Conservation (phyloP, 2,329 filamentous ascomycete genomes). For the Chrysosporium queenslandicum region DNA sequence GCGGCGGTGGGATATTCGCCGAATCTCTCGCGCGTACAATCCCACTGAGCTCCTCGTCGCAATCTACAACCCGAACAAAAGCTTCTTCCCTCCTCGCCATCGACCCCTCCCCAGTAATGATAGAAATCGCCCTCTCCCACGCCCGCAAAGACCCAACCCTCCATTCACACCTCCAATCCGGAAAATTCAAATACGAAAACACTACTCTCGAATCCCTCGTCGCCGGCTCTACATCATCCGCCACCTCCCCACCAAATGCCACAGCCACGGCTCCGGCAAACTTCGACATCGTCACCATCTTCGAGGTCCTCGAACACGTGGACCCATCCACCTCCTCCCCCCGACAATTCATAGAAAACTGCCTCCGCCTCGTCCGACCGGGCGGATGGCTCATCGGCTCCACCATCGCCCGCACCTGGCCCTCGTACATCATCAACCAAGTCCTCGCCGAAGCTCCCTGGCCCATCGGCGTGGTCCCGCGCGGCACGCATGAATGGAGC, state of each 20-base stretch:
- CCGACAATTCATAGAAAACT: slow-evolving; percentile 50
- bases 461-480: slow-evolving; percentile 64
- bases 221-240: neutral
- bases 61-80: slow-evolving; percentile 26
- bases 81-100: slow-evolving; percentile 38
- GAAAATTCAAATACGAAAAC: slow-evolving; percentile 59
- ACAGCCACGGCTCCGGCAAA: slow-evolving; percentile 26
- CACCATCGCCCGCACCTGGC: slow-evolving; percentile 83
- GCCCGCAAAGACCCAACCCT: slow-evolving; percentile 64
- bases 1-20: slow-evolving; percentile 92
- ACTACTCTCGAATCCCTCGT: slow-evolving; percentile 59
- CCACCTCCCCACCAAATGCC: slow-evolving; percentile 15
- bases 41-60: slow-evolving; percentile 16
- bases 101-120: slow-evolving; percentile 36
- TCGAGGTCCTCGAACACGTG: slow-evolving; percentile 93
- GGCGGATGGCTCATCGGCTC: slow-evolving; percentile 89
- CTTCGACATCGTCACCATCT: slow-evolving; percentile 76
- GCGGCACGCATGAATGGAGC: slow-evolving; percentile 88
- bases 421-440: slow-evolving; percentile 86
- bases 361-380: slow-evolving; percentile 59
- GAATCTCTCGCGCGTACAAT: slow-evolving; percentile 48
- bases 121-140: slow-evolving; percentile 61
- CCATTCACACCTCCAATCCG: slow-evolving; percentile 40
- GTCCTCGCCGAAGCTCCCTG: slow-evolving; percentile 75
- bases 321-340: slow-evolving; percentile 66